A percentile compares a stretch with the other conserved stretches of the same genome.
phyloP scores from a whole-genome alignment of 306 rosid genomes.

The Sicyos baderoa region DNA sequence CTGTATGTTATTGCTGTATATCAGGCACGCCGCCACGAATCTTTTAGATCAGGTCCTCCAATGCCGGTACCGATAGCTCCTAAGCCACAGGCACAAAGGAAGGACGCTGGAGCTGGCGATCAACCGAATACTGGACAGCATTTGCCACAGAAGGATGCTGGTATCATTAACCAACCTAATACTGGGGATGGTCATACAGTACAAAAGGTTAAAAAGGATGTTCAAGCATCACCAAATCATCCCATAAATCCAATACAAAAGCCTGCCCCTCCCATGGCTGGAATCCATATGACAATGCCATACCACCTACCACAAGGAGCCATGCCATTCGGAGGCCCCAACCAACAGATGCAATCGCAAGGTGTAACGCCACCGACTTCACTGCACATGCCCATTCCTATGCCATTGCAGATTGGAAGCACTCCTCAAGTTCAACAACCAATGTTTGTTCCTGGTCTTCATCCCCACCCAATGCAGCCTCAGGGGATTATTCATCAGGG shows the following conservation, averaged over 20 bases:
- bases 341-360: constrained; percentile 72
- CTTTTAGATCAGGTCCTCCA: constrained; percentile 42
- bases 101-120: constrained; percentile 43
- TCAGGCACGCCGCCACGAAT: constrained; percentile 55
- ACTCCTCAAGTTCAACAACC: constrained; percentile 64
- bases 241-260: constrained; percentile 54
- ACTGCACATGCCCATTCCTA: constrained; percentile 49
- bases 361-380: constrained; percentile 46
- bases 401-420: constrained; percentile 58
- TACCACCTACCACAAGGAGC: constrained; percentile 61
- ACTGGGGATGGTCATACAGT: constrained; percentile 37
- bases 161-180: constrained; percentile 37
- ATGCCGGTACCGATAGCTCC: constrained; percentile 56
- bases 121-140: constrained; percentile 34
- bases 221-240: constrained; percentile 35
- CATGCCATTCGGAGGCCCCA: constrained; percentile 69
- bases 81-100: constrained; percentile 64
- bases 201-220: constrained; percentile 48
- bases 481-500: constrained; percentile 69
- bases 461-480: constrained; percentile 65
- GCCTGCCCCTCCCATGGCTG: constrained; percentile 47
- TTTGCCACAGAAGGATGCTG: constrained; percentile 32
- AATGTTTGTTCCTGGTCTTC: constrained; percentile 62
- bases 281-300: constrained; percentile 54
- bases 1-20: constrained; percentile 16